phyloP scores from a whole-genome alignment of 1,284 basidiomycete genomes.

The Afroboletus lepidellus region DNA sequence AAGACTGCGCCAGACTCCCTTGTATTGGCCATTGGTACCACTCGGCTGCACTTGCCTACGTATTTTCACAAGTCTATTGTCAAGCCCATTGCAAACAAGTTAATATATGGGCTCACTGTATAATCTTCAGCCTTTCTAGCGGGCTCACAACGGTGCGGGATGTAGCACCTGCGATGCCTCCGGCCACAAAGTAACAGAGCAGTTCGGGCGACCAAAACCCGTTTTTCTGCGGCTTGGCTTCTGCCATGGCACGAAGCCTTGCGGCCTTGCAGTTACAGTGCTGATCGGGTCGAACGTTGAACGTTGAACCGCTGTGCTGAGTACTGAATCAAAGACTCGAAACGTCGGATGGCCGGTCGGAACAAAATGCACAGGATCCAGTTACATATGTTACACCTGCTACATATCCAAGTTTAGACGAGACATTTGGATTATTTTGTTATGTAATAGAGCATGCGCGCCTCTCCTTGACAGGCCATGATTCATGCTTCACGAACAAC shows the following conservation, averaged over 20 bases:
- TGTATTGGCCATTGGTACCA: slow-evolving; percentile 65
- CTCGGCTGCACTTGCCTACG: slow-evolving; percentile 77
- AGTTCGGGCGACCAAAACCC: slow-evolving; percentile 31
- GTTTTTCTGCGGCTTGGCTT: slow-evolving; percentile 28
- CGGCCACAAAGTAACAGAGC: slow-evolving; percentile 59
- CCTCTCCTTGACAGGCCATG: too few relatives aligned
- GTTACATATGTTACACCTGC: not conserved
- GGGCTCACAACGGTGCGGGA: slow-evolving; percentile 92
- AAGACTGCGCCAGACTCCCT: slow-evolving; percentile 80
- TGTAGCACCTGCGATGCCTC: slow-evolving; percentile 78
- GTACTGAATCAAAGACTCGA: not conserved
- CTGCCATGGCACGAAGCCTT: slow-evolving; percentile 18
- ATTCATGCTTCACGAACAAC: not conserved
- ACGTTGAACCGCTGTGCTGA: not conserved
- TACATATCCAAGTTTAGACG: not conserved
- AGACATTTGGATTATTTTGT: not conserved
- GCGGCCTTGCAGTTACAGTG: not conserved
- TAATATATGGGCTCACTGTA: slow-evolving; percentile 63
- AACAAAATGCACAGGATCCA: slow-evolving; percentile 20
- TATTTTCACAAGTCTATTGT: slow-evolving; percentile 5
- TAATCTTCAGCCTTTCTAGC: slow-evolving; percentile 91
- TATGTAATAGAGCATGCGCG: not conserved
- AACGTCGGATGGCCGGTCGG: not conserved
- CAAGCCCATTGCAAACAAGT: not conserved
- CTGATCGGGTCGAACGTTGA: slow-evolving; percentile 1